Conservation (phyloP, 2,329 filamentous ascomycete species). For the Pseudogymnoascus sp. region DNA sequence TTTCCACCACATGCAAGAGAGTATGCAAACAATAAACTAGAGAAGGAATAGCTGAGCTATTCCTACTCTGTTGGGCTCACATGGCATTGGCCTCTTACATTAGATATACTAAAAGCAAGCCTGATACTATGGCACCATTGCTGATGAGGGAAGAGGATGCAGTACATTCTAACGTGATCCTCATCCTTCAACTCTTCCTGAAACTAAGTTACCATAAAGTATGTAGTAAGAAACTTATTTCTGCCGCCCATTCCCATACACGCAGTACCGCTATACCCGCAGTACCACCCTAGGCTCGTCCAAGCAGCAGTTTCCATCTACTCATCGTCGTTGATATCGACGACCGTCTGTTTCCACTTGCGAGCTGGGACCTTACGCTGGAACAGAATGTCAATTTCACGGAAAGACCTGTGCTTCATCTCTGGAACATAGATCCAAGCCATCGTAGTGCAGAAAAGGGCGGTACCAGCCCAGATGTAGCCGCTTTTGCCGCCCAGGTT, state of each 20-base stretch:
- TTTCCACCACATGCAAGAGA: slow-evolving; percentile 28
- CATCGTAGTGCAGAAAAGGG: slow-evolving; percentile 43
- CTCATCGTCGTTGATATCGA: slow-evolving; percentile 55
- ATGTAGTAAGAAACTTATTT: slow-evolving; percentile 15
- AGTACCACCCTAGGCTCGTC: slow-evolving; percentile 17
- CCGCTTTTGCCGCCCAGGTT: slow-evolving; percentile 48
- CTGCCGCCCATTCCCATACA: slow-evolving; percentile 14
- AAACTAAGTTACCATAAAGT: slow-evolving; percentile 10
- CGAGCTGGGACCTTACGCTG: slow-evolving; percentile 29
- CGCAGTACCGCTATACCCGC: slow-evolving; percentile 17
- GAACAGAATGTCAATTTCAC: slow-evolving; percentile 44
- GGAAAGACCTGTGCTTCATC: slow-evolving; percentile 44
- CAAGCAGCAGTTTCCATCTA: slow-evolving; percentile 33
- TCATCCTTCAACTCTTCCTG: slow-evolving; percentile 9
- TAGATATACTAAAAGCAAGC: slow-evolving; percentile 11
- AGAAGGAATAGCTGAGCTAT: background rate
- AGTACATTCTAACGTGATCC: slow-evolving; percentile 11
- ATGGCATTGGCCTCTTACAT: slow-evolving; percentile 9
- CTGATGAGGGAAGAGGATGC: slow-evolving; percentile 9
- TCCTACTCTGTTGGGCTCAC: slow-evolving; percentile 11
- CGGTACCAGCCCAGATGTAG: slow-evolving; percentile 52
- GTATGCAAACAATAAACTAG: slow-evolving; percentile 18
- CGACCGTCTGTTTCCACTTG: slow-evolving; percentile 40
- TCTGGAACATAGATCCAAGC: slow-evolving; percentile 46
- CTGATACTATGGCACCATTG: background rate